phyloP scores from a whole-genome alignment of 768 basidiomycete species.

The Suillus luteus region DNA sequence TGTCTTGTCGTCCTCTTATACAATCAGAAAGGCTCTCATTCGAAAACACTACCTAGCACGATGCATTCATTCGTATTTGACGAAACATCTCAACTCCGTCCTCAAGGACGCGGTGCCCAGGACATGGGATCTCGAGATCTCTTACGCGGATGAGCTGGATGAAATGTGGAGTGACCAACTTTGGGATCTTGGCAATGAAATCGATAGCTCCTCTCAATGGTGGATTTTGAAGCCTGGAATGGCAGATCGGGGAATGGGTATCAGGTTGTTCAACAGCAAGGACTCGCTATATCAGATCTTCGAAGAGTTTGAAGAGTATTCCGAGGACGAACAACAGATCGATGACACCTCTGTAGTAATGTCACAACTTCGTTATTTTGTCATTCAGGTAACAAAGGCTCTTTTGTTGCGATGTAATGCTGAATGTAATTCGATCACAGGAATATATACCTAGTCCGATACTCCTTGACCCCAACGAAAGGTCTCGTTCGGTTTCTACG shows the following conservation, averaged over 20 bases:
- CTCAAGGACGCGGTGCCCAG: constrained; percentile 61
- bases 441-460: constrained; percentile 84
- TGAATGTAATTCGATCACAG: constrained; percentile 41
- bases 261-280: constrained; percentile 84
- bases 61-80: constrained; percentile 68
- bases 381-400: constrained; percentile 72
- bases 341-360: constrained; percentile 63
- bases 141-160: constrained; percentile 91
- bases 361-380: constrained; percentile 92
- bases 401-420: constrained; percentile 10
- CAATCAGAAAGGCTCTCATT: constrained; percentile 90
- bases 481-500: constrained; percentile 31
- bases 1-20: constrained; percentile 79
- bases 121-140: constrained; percentile 85
- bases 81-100: constrained; percentile 64
- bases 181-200: constrained; percentile 73
- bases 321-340: constrained; percentile 49
- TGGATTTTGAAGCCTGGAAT: constrained; percentile 98
- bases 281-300: constrained; percentile 74
- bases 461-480: constrained; percentile 68
- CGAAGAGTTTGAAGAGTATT: constrained; percentile 70
- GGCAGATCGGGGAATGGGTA: constrained; percentile 95
- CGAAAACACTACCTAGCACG: constrained; percentile 90
- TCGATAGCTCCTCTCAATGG: constrained; percentile 61
- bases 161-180: constrained; percentile 93